phyloP scores from a whole-genome alignment of 495 filamentous ascomycete species.

The Zalerion maritima region DNA sequence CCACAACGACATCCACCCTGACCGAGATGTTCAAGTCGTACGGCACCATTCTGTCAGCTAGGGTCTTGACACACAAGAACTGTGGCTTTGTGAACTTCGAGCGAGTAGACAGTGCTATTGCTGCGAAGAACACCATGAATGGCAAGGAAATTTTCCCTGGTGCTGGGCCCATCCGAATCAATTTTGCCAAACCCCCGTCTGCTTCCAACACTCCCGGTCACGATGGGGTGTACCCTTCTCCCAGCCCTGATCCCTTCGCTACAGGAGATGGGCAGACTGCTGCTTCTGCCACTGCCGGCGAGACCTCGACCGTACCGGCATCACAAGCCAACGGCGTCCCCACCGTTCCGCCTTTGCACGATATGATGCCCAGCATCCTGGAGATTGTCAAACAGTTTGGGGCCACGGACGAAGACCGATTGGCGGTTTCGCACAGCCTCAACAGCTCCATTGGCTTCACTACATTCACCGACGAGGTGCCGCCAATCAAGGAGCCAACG shows the following conservation, averaged over 20 bases:
- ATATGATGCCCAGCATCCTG: slow-evolving; percentile 68
- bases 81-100: slow-evolving; percentile 99
- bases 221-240: slow-evolving; percentile 74
- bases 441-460: slow-evolving; percentile 61
- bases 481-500: slow-evolving; percentile 74
- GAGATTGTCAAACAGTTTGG: slow-evolving; percentile 83
- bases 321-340: slow-evolving; percentile 40
- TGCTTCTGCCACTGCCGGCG: slow-evolving; percentile 22
- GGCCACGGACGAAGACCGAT: slow-evolving; percentile 63
- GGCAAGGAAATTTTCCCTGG: slow-evolving; percentile 98
- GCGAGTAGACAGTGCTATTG: slow-evolving; percentile 71
- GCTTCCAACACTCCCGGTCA: slow-evolving; percentile 70
- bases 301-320: slow-evolving; percentile 24
- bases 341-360: slow-evolving; percentile 53
- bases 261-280: slow-evolving; percentile 14
- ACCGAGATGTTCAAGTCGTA: slow-evolving; percentile 86
- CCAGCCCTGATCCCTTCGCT: slow-evolving; percentile 74
- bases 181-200: slow-evolving; percentile 91
- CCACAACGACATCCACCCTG: slow-evolving; percentile 84
- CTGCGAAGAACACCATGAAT: slow-evolving; percentile 74
- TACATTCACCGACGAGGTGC: slow-evolving; percentile 66
- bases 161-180: slow-evolving; percentile 85
- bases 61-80: slow-evolving; percentile 96
- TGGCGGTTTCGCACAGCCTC: slow-evolving; percentile 57
- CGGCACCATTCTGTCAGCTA: slow-evolving; percentile 78